Percentiles rank a stretch among this genome's conserved stretches.
These are phyloP conservation scores for Chaetomium globosum DNA, from an alignment of 2,329 filamentous ascomycete species.

Conservation along the genomic window DNA sequence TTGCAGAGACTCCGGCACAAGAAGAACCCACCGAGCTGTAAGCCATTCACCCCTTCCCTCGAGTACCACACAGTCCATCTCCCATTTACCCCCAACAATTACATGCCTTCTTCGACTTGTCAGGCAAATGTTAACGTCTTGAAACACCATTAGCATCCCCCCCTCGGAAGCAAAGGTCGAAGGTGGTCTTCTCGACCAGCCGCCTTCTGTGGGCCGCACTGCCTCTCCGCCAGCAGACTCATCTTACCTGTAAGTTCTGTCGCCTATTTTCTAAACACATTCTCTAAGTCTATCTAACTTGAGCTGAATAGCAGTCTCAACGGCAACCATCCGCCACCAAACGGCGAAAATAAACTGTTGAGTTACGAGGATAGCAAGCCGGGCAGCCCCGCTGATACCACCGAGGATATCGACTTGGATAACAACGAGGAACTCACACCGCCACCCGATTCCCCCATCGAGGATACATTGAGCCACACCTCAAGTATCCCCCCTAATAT, in stretches of 20 bases:
- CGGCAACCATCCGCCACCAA: neutral
- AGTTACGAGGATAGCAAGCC: conserved; percentile 15
- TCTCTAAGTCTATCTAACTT: neutral
- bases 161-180: neutral
- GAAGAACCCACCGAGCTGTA: conserved; percentile 23
- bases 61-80: neutral
- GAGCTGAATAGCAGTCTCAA: conserved; percentile 2
- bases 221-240: neutral
- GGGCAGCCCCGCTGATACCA: conserved; percentile 41
- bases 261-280: neutral
- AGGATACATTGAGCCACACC: conserved; percentile 44
- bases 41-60: neutral
- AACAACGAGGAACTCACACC: conserved; percentile 52
- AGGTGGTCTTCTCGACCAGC: neutral
- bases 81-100: neutral
- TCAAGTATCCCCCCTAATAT: conserved; percentile 46
- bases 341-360: neutral
- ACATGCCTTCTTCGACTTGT: neutral
- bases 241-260: conserved; percentile 12
- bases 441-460: conserved; percentile 43
- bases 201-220: neutral
- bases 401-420: conserved; percentile 39
- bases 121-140: neutral
- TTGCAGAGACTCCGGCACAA: neutral
- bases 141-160: neutral